Evolutionary conservation across 2,329 filamentous ascomycete species (phyloP).

Genomic region (Exserohilum rostratum): DNA sequence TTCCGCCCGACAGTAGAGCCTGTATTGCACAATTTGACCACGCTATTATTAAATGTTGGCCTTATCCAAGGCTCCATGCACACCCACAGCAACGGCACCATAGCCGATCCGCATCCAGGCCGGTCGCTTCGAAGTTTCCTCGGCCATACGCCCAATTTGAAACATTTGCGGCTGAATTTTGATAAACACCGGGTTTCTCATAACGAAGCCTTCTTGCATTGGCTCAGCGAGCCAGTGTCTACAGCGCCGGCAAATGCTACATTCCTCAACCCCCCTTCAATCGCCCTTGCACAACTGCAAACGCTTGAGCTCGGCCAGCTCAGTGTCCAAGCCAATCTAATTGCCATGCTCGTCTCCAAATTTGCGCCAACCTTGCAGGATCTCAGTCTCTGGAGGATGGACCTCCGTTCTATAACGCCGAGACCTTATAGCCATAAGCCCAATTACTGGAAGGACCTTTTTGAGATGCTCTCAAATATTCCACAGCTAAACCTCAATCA

Average conservation of each 20-base stretch:
- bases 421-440: slow-evolving; percentile 14
- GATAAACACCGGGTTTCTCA: slow-evolving; percentile 22
- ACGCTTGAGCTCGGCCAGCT: slow-evolving; percentile 35
- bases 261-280: slow-evolving; percentile 13
- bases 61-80: slow-evolving; percentile 8
- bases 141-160: slow-evolving; percentile 50
- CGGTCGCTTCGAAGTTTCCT: slow-evolving; percentile 50
- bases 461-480: slow-evolving; percentile 16
- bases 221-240: slow-evolving; percentile 39
- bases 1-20: slow-evolving; percentile 47
- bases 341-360: slow-evolving; percentile 40
- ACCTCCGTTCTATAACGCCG: slow-evolving; percentile 14
- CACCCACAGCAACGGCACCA: slow-evolving; percentile 19
- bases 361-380: slow-evolving; percentile 53
- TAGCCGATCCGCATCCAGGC: slow-evolving; percentile 6
- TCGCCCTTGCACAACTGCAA: slow-evolving; percentile 22
- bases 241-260: background rate
- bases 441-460: slow-evolving; percentile 29
- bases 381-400: slow-evolving; percentile 57
- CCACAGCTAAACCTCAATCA: slow-evolving; percentile 18
- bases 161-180: slow-evolving; percentile 63
- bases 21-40: slow-evolving; percentile 56
- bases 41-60: slow-evolving; percentile 52
- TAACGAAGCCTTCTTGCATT: slow-evolving; percentile 42
- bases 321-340: slow-evolving; percentile 2